Conservation (phyloP, 495 filamentous ascomycete species). For the Penicillium samsonianum region DNA sequence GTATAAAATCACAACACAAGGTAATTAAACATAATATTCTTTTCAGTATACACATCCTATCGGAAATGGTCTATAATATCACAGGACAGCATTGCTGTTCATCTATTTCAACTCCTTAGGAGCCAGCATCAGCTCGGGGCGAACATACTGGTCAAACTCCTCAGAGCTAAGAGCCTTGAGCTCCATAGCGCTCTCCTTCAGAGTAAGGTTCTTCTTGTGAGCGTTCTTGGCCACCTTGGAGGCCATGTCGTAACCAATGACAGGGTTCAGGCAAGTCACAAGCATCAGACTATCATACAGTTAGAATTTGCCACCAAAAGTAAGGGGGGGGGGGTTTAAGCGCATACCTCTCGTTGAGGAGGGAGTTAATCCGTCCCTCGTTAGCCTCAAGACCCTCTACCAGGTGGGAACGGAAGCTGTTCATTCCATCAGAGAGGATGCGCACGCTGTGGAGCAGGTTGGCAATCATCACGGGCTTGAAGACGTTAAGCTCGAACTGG, state of each 20-base stretch:
- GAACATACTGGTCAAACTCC: conserved; percentile 88
- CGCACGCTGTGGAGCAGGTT: conserved; percentile 90
- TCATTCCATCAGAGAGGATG: conserved; percentile 88
- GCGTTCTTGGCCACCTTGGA: conserved; percentile 99
- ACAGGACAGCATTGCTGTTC: conserved; percentile 17
- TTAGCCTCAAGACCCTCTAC: conserved; percentile 89
- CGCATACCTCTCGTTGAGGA: conserved; percentile 80
- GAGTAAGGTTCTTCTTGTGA: conserved; percentile 93
- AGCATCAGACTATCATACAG: conserved; percentile 78
- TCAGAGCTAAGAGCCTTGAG: conserved; percentile 84
- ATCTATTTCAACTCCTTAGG: conserved; percentile 63
- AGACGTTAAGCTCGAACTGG: conserved; percentile 98
- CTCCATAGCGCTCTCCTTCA: conserved; percentile 94
- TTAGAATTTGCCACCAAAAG: conserved; percentile 24
- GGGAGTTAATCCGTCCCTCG: conserved; percentile 80
- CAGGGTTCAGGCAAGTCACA: conserved; percentile 96
- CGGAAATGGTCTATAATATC: conserved; percentile 24
- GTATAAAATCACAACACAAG: neutral
- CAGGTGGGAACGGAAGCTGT: conserved; percentile 89
- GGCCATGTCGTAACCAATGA: conserved; percentile 98
- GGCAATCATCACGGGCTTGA: conserved; percentile 94
- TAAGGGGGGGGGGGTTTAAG: conserved; percentile 6
- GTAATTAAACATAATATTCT: conserved; percentile 7
- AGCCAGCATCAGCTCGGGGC: conserved; percentile 95
- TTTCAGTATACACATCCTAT: conserved; percentile 32